A percentile compares a stretch with the other conserved stretches of the same genome.
Conservation (phyloP, 805 yeast genomes). For the Saccharomycopsis olivae region DNA sequence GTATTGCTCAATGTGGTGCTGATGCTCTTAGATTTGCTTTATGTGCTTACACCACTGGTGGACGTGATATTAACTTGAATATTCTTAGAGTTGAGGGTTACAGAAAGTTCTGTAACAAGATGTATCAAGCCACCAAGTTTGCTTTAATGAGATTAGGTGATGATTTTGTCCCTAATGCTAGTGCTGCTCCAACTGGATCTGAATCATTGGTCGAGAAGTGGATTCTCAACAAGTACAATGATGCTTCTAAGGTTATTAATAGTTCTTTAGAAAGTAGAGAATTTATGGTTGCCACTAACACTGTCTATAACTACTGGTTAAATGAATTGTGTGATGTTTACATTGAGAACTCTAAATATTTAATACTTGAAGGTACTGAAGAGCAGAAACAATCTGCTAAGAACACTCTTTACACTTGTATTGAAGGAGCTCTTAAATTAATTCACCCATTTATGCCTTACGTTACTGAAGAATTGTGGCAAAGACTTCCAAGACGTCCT, state of each 20-base stretch:
- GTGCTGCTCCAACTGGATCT: slow-evolving; percentile 53
- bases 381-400: slow-evolving; percentile 82
- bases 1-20: slow-evolving; percentile 99
- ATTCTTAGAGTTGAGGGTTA: slow-evolving; percentile 96
- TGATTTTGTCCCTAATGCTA: slow-evolving; percentile 73
- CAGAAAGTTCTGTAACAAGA: slow-evolving; percentile 98
- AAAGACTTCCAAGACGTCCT: slow-evolving; percentile 84
- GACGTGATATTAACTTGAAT: slow-evolving; percentile 94
- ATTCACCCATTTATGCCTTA: slow-evolving; percentile 99
- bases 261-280: slow-evolving; percentile 72
- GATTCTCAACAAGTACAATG: slow-evolving; percentile 81
- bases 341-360: slow-evolving; percentile 91
- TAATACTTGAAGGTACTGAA: slow-evolving; percentile 84
- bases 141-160: slow-evolving; percentile 88
- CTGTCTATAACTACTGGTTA: slow-evolving; percentile 89
- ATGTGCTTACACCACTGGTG: slow-evolving; percentile 98
- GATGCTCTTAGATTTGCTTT: slow-evolving; percentile 97
- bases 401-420: slow-evolving; percentile 86
- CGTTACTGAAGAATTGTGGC: slow-evolving; percentile 98
- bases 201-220: slow-evolving; percentile 93
- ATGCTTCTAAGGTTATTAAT: slow-evolving; percentile 54
- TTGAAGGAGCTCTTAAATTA: slow-evolving; percentile 82
- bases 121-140: slow-evolving; percentile 96
- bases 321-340: slow-evolving; percentile 93
- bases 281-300: slow-evolving; percentile 77